These are phyloP conservation scores for Zymoseptoria crescenta DNA, from an alignment of 2,329 filamentous ascomycete species.

Conservation along the genomic window DNA sequence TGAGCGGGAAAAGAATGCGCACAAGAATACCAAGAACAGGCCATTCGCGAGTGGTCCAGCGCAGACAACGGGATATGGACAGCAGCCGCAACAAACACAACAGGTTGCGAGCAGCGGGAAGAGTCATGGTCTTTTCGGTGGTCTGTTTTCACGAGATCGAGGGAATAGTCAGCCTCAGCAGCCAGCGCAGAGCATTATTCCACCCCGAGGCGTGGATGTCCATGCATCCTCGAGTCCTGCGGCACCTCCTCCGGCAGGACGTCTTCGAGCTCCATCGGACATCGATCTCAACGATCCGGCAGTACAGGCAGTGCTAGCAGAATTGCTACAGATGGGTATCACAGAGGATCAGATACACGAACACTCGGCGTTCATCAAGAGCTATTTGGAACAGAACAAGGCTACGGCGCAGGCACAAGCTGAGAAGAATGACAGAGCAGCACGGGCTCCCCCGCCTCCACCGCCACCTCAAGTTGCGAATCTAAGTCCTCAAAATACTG, in stretches of 20 bases:
- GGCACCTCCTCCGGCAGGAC: conserved; percentile 28
- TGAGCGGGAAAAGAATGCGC: conserved; percentile 90
- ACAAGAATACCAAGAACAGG: conserved; percentile 66
- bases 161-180: conserved; percentile 26
- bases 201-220: conserved; percentile 36
- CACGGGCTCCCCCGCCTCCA: conserved; percentile 55
- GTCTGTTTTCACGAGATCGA: conserved; percentile 21
- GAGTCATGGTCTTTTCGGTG: conserved; percentile 17
- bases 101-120: conserved; percentile 5
- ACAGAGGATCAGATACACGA: conserved; percentile 61
- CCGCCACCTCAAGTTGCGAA: conserved; percentile 42
- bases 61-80: conserved; percentile 12
- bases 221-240: conserved; percentile 20
- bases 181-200: conserved; percentile 44
- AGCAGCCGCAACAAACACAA: conserved; percentile 10
- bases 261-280: conserved; percentile 31
- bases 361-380: conserved; percentile 61
- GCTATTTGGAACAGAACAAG: conserved; percentile 58
- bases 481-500: conserved; percentile 56
- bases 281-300: conserved; percentile 57
- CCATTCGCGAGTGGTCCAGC: conserved; percentile 21
- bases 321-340: conserved; percentile 57
- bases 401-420: conserved; percentile 40
- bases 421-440: conserved; percentile 41
- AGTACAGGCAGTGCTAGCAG: conserved; percentile 53